Evolutionary conservation across 106 monocot genomes (phyloP), one percentile per base, ranked within the genome.

Genomic region (Xerophyta viscosa): DNA sequence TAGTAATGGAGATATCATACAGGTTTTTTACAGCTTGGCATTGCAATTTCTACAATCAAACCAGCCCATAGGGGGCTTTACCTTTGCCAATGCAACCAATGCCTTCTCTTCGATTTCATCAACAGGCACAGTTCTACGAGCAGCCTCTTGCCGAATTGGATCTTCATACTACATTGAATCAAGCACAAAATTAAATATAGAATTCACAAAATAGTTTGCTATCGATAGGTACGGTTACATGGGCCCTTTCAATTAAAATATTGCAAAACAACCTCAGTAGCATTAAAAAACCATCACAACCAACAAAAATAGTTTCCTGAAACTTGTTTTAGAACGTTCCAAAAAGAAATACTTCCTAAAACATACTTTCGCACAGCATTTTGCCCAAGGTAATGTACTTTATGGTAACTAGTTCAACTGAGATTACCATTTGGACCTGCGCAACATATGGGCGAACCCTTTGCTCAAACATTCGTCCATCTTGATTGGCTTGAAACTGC

Each of bases 91-190:
- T 13, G 70, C 64, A 67, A 94, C 64, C 56, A 88, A 66, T 47
- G 93, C 77, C 62, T 84, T 94, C 69, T 94, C 93, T 68, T 88
- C 69, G 26, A 94, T 41, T 65, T 81, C 80, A 51, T 77, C 77
- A 36, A 78, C 31, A 12, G 93, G 88, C 66, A 81, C 87, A n/a
- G 84, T 57, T 50, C 78, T 77, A 14, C 81, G 65, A 4, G 93
- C 88, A 58, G 80, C 88, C 49, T 84, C 77, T 66, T 88, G 83
- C 20, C 84, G 74, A 17, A 47, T 31, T 18, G 72, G 59, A 51
- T 80, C 80, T 65, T 94, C 88, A 45, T 94, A 88, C 93, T 94
- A 33, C 61, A 67, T 61, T n/a, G 27, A 48, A 1, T 36, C 49
- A 55, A 22, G 50, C 50, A 50, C 46, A 39, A 12, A 36, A 11